Conservation (phyloP, 306 rosid genomes). For the Lathyrus tuberosus region DNA sequence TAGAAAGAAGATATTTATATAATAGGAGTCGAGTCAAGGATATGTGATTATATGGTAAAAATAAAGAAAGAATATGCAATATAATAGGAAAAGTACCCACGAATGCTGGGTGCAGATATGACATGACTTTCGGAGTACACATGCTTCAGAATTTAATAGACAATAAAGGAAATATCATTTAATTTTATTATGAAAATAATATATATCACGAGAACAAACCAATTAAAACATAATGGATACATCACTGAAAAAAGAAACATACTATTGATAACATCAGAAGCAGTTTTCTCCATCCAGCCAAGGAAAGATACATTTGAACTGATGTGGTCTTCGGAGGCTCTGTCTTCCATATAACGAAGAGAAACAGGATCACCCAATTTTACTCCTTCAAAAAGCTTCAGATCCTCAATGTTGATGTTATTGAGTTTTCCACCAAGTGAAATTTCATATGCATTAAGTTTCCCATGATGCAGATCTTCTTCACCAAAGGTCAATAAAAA, state of each 20-base stretch:
- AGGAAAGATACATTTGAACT: slow-evolving; percentile 68
- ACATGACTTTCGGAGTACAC: too few species aligned
- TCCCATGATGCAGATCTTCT: slow-evolving; percentile 54
- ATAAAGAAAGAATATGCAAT: too few species aligned
- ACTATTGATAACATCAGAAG: slow-evolving; percentile 76
- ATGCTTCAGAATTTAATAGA: not conserved
- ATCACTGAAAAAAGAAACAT: slow-evolving; percentile 49
- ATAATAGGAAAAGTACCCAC: too few species aligned
- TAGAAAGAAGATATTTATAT: too few species aligned
- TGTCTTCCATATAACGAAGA: slow-evolving; percentile 59
- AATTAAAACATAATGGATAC: slow-evolving; percentile 22
- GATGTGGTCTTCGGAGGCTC: slow-evolving; percentile 43
- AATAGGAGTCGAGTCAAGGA: too few species aligned
- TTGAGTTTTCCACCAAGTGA: slow-evolving; percentile 54
- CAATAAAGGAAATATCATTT: not conserved
- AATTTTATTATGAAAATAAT: not conserved
- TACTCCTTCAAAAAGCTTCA: slow-evolving; percentile 54
- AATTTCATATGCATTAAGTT: slow-evolving; percentile 59
- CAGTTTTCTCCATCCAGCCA: slow-evolving; percentile 73
- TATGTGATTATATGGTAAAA: too few species aligned
- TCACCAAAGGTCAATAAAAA: slow-evolving; percentile 58
- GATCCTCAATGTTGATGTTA: slow-evolving; percentile 44
- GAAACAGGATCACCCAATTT: slow-evolving; percentile 64
- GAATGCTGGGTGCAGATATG: too few species aligned
- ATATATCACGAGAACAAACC: slow-evolving; percentile 13